These are phyloP conservation scores for Boletus speciosus DNA, from an alignment of 768 basidiomycete genomes.

Conservation along the genomic window DNA sequence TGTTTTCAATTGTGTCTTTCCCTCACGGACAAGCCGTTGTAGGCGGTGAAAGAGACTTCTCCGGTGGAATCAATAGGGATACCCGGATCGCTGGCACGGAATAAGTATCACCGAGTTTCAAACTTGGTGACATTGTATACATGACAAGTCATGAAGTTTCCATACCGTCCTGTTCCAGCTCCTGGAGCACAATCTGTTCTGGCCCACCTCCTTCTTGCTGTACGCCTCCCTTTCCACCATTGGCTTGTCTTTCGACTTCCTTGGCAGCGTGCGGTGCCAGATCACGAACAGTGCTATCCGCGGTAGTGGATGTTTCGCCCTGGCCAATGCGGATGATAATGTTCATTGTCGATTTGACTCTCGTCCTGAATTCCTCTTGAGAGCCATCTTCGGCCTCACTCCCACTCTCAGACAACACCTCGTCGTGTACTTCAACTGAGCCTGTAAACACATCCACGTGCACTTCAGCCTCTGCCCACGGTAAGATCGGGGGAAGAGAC, in stretches of 20 bases:
- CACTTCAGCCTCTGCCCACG: slow-evolving; percentile 61
- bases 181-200: slow-evolving; percentile 35
- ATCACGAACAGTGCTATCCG: slow-evolving; percentile 1
- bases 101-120: not conserved
- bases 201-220: slow-evolving; percentile 6
- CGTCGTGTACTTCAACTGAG: slow-evolving; percentile 73
- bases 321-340: slow-evolving; percentile 61
- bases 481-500: slow-evolving; percentile 70
- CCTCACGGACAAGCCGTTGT: not conserved
- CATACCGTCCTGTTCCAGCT: slow-evolving; percentile 44
- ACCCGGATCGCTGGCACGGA: not conserved
- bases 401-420: slow-evolving; percentile 46
- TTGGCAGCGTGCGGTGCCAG: not conserved
- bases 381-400: slow-evolving; percentile 59
- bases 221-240: slow-evolving; percentile 6
- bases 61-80: not conserved
- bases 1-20: not conserved
- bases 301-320: slow-evolving; percentile 40
- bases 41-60: not conserved
- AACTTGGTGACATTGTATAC: not conserved
- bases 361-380: slow-evolving; percentile 53
- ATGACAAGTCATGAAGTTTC: slow-evolving; percentile 23
- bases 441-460: slow-evolving; percentile 61
- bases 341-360: slow-evolving; percentile 67
- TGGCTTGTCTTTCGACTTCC: slow-evolving; percentile 7